Evolutionary conservation across 768 basidiomycete species (phyloP), one percentile per base, ranked within the genome.

Genomic region (Boletus rubescentipes): DNA sequence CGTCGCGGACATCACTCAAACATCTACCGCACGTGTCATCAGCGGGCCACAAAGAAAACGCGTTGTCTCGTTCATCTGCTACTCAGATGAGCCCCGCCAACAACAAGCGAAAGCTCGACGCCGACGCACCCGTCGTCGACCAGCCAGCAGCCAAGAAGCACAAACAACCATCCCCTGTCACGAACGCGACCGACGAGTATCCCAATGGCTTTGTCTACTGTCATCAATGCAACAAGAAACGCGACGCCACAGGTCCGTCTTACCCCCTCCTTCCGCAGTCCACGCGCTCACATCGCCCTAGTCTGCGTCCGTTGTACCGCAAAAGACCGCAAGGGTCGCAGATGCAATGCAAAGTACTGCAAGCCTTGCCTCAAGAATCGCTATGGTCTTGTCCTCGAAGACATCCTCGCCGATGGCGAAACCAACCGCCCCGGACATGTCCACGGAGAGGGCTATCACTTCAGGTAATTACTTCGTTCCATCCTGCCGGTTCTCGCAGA

Each of bases 171-270:
- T 51, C 37, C 48, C 57, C 64, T 29, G 34, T 40, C 44, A 47
- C 54, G 40, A 62, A 64, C 44, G 54, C 40, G 57, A 62, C 53
- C 11, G 53, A 72, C 18, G 69, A 73, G 36, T 67, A 60, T 52
- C 73, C 75, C 34, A 70, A 70, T 26, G 78, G 61, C 63, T 76
- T 66, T 44, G 68, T 81, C 46, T 81, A 84, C 59, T 91, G 89
- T 59, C 89, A 89, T 66, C 88, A 89, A 62, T 89, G 89, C 68
- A 76, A 75, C 57, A 79, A 78, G 64, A 87, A 85, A 60, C 81
- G 82, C 46, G 82, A 82, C 59, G 63, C 67, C 29, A 63, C 71
- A 42, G 71, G 87, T 86, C 42, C 46, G 76, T 63, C 30, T 51
- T 21, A 31, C 3, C n/a, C 32, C 23, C n/a, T 34, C 14, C 18